These are phyloP conservation scores for Extremus antarcticus DNA, from an alignment of 495 filamentous ascomycete species.

Conservation along the genomic window DNA sequence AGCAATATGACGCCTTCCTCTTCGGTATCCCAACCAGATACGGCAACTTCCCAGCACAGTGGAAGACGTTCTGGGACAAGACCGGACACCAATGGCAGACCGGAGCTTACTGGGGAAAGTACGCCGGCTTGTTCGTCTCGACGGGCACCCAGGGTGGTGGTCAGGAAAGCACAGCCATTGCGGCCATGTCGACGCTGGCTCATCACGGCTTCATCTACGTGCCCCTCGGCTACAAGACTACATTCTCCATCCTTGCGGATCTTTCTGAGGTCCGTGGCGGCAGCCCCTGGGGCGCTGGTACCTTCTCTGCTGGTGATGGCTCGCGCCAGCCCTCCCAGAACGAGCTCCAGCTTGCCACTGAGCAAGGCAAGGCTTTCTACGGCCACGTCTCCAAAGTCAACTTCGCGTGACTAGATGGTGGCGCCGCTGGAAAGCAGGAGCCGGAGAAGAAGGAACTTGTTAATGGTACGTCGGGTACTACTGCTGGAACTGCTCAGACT, in stretches of 20 bases:
- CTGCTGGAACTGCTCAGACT: neutral
- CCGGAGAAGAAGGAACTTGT: slow-evolving; percentile 1
- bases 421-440: slow-evolving; percentile 21
- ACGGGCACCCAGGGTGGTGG: slow-evolving; percentile 77
- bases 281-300: slow-evolving; percentile 87
- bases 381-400: slow-evolving; percentile 59
- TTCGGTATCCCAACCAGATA: slow-evolving; percentile 96
- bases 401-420: slow-evolving; percentile 71
- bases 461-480: slow-evolving; percentile 1
- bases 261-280: slow-evolving; percentile 73
- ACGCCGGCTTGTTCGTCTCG: slow-evolving; percentile 82
- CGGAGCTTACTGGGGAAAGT: slow-evolving; percentile 80
- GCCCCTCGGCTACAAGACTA: slow-evolving; percentile 80
- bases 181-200: slow-evolving; percentile 73
- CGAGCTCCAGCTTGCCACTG: slow-evolving; percentile 68
- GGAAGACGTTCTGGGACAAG: slow-evolving; percentile 83
- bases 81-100: slow-evolving; percentile 46
- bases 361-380: slow-evolving; percentile 83
- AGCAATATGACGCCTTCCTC: slow-evolving; percentile 62
- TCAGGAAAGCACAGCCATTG: slow-evolving; percentile 78
- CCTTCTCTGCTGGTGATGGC: slow-evolving; percentile 68
- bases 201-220: slow-evolving; percentile 97
- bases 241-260: slow-evolving; percentile 58
- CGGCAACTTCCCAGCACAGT: slow-evolving; percentile 97
- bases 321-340: slow-evolving; percentile 62